A percentile compares a stretch with the other conserved stretches of the same genome.
phyloP scores from a whole-genome alignment of 164 flowering plant genomes.

The Vitis labrusca region DNA sequence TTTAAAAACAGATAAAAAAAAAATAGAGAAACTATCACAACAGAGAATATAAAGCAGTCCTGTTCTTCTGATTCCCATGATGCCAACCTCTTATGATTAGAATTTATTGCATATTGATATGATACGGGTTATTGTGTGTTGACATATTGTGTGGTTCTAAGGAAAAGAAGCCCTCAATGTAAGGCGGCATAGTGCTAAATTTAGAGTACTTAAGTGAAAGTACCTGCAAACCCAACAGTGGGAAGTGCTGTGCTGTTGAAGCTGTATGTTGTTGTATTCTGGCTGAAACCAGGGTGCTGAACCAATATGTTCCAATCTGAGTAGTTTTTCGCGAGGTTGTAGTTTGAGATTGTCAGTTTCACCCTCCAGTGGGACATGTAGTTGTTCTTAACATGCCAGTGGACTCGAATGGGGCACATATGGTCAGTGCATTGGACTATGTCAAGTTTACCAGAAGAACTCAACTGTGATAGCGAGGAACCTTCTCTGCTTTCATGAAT shows the following conservation, averaged over 20 bases:
- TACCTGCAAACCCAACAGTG: slow-evolving; percentile 39
- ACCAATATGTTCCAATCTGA: slow-evolving; percentile 62
- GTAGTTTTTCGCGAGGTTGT: slow-evolving; percentile 42
- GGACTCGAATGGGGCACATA: slow-evolving; percentile 67
- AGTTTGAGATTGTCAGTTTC: slow-evolving; percentile 58
- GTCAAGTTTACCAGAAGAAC: not conserved
- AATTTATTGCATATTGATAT: too few relatives aligned
- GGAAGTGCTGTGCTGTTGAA: slow-evolving; percentile 55
- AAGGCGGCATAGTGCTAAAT: too few relatives aligned
- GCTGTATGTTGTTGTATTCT: slow-evolving; percentile 31
- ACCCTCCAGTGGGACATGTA: slow-evolving; percentile 60
- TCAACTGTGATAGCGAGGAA: not conserved
- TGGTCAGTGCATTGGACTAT: slow-evolving; percentile 58
- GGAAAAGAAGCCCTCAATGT: too few relatives aligned
- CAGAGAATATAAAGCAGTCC: not conserved
- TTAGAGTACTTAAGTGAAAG: not conserved
- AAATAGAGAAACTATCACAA: not conserved
- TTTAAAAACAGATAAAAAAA: not conserved
- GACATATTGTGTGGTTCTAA: too few relatives aligned
- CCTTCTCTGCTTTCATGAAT: slow-evolving; percentile 16
- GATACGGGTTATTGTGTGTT: too few relatives aligned
- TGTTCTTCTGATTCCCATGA: too few relatives aligned
- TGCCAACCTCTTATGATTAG: too few relatives aligned
- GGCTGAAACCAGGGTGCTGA: slow-evolving; percentile 62
- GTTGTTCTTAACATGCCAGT: slow-evolving; percentile 67